phyloP scores from a whole-genome alignment of 2,329 filamentous ascomycete species.

The Orbilia oligospora region DNA sequence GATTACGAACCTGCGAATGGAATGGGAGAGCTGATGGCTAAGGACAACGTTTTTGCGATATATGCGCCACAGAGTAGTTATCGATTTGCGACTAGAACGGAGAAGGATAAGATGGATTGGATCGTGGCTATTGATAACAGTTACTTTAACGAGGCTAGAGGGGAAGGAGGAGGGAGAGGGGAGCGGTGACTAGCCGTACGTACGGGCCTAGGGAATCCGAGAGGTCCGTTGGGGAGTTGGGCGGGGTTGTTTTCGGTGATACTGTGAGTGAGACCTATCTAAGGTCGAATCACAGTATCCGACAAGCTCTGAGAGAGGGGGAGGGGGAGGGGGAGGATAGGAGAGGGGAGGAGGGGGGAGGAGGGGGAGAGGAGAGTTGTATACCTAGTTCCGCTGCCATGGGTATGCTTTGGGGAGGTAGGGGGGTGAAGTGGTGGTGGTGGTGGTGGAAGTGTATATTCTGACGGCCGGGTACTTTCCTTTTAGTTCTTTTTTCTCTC shows the following conservation, averaged over 20 bases:
- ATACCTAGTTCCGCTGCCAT: too few relatives aligned
- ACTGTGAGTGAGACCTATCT: background rate
- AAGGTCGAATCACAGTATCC: background rate
- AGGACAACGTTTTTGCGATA: conserved; percentile 87
- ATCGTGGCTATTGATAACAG: conserved; percentile 92
- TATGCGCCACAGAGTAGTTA: conserved; percentile 96
- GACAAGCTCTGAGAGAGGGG: background rate
- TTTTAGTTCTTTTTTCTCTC: background rate
- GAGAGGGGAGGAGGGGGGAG: too few relatives aligned
- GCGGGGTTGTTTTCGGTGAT: conserved; percentile 34
- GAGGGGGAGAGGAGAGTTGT: too few relatives aligned
- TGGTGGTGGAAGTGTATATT: conserved; percentile 25
- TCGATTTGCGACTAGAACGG: conserved; percentile 89
- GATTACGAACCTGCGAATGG: conserved; percentile 83
- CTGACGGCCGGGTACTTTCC: background rate
- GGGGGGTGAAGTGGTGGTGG: background rate
- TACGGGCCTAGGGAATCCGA: conserved; percentile 2
- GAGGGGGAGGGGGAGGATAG: too few relatives aligned
- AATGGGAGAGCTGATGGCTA: conserved; percentile 79
- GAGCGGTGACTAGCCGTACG: conserved; percentile 54
- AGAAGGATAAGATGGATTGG: conserved; percentile 96
- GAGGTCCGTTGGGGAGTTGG: conserved; percentile 37
- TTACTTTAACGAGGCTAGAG: conserved; percentile 67
- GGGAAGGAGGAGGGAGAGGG: conserved; percentile 3
- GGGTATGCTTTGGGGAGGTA: background rate